Evolutionary conservation across 495 filamentous ascomycete species (phyloP).

Genomic region (Penicillium waksmanii): DNA sequence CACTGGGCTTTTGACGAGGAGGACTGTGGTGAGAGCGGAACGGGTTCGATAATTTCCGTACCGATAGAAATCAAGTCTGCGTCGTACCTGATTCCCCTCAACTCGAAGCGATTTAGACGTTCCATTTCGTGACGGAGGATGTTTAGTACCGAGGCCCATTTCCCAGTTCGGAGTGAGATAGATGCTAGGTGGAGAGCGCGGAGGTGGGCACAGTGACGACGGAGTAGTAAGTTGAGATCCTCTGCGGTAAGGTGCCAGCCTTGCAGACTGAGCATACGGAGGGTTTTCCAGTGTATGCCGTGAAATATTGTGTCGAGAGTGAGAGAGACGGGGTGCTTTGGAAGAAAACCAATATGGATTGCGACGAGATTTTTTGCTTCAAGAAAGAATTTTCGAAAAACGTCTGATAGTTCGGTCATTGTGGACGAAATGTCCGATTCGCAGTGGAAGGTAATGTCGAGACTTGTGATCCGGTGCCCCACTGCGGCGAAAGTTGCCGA

Average conservation of each 20-base stretch:
- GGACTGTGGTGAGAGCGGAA: background rate
- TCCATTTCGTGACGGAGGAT: conserved; percentile 62
- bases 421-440: conserved; percentile 54
- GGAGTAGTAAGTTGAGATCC: conserved; percentile 61
- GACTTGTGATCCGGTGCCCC: conserved; percentile 58
- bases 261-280: conserved; percentile 67
- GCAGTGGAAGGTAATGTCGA: conserved; percentile 65
- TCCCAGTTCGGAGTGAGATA: conserved; percentile 60
- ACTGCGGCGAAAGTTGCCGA: conserved; percentile 53
- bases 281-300: conserved; percentile 59
- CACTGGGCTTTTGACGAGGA: conserved; percentile 19
- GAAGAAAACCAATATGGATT: conserved; percentile 69
- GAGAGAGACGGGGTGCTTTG: conserved; percentile 57
- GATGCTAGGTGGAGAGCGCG: conserved; percentile 60
- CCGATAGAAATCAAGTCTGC: conserved; percentile 29
- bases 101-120: conserved; percentile 60
- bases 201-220: conserved; percentile 59
- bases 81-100: conserved; percentile 67
- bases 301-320: conserved; percentile 66
- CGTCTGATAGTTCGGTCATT: conserved; percentile 56
- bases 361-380: conserved; percentile 63
- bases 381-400: conserved; percentile 60
- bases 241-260: conserved; percentile 62
- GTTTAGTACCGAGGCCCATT: conserved; percentile 64
- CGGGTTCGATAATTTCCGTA: conserved; percentile 27